Base-by-base conservation (phyloP, 331 rosid species). In the Pyrus hybrid region DNA sequence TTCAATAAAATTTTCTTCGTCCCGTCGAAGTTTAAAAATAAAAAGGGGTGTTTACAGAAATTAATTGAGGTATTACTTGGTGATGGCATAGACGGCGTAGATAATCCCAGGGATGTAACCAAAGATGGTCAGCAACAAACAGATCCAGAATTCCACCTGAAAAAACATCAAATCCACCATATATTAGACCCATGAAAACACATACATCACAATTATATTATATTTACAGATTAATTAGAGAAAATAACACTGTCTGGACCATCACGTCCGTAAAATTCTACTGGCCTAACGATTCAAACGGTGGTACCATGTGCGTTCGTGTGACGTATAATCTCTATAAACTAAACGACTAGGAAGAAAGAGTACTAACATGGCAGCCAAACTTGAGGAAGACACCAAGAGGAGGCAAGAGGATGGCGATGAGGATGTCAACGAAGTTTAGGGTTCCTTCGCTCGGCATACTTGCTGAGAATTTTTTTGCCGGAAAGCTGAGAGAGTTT, bases 341-440 rank as follows among this genome's bases (percentile, higher is more conserved):
- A 14, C 57, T 63, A 25, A 62, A 63, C 10, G 20, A 14, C 21
- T 1, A 5, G 0, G 35, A 16, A 28, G 33, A 62, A 56, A 65
- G 57, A 65, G 18, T 4, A 30, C 53, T 49, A 5, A 87, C 93
- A 9, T 83, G 3, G 90, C 94, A 89, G 17, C 90, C 97, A 67
- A 33, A 91, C 81, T 86, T 91, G 88, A 91, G 93, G 86, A 91
- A 91, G 71, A 91, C 97, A 13, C 97, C 97, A 20, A 91, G 93
- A 70, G 97, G 97, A 21, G 97, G 97, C 69, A 91, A 80, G 58
- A 91, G 29, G 83, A 91, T 86, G 73, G 97, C 97, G 8, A 91
- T 29, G 18, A 91, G 16, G 76, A 91, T 86, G 77, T 91, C 97
- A 16, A 91, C 2, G 78, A 72, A 91, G 79, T 41, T 89, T 1